phyloP scores from a whole-genome alignment of 208 protist genomes.

The Blastocrithidia nonstop region DNA sequence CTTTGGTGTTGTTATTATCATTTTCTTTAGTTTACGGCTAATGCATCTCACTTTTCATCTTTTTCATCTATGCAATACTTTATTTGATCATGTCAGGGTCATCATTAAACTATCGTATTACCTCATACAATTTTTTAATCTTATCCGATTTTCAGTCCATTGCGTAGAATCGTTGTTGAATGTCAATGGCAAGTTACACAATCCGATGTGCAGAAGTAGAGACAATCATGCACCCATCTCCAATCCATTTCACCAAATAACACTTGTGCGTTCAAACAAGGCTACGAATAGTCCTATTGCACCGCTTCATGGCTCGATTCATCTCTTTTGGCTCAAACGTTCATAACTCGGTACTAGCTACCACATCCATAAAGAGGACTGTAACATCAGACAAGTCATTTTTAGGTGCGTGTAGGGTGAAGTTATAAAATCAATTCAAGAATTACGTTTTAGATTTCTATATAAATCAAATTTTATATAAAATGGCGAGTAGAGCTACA shows the following conservation, averaged over 20 bases:
- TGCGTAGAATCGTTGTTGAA: slow-evolving; percentile 22
- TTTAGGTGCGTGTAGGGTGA: slow-evolving; percentile 38
- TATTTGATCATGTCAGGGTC: too few species aligned
- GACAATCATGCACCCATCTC: slow-evolving; percentile 70
- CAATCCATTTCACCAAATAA: slow-evolving; percentile 64
- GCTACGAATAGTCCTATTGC: slow-evolving; percentile 28
- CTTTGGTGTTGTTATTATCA: too few species aligned
- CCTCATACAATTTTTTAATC: slow-evolving; percentile 16
- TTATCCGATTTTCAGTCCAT: slow-evolving; percentile 28
- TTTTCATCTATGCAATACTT: too few species aligned
- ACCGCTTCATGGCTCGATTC: slow-evolving; percentile 26
- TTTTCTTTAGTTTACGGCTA: too few species aligned
- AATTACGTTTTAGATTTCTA: too few species aligned
- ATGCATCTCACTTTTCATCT: too few species aligned
- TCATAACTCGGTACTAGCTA: slow-evolving; percentile 71
- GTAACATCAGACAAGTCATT: slow-evolving; percentile 20
- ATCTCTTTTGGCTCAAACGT: slow-evolving; percentile 36
- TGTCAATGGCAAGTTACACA: slow-evolving; percentile 21
- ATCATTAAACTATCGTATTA: too few species aligned
- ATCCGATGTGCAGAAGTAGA: slow-evolving; percentile 13
- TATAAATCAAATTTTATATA: too few species aligned
- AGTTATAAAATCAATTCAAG: too few species aligned
- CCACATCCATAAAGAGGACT: slow-evolving; percentile 65
- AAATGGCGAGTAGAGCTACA: slow-evolving; percentile 8
- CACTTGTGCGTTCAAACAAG: slow-evolving; percentile 35